phyloP scores from a whole-genome alignment of 805 yeast genomes.

The Phaffomyces thermotolerans region DNA sequence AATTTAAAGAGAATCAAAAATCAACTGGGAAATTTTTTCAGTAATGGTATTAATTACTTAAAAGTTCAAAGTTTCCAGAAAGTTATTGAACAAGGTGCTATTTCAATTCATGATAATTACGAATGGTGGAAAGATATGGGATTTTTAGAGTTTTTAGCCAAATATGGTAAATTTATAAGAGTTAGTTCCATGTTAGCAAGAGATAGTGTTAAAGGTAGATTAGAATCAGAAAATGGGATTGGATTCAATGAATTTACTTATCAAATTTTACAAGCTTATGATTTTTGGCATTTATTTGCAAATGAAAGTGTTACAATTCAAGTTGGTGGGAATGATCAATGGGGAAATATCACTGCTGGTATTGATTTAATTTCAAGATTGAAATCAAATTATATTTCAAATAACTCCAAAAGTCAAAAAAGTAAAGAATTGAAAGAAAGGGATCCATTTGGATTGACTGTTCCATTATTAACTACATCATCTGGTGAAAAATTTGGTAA shows the following conservation, averaged over 20 bases:
- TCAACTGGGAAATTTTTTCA: constrained; percentile 59
- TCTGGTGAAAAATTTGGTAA: constrained; percentile 94
- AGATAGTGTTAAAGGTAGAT: constrained; percentile 75
- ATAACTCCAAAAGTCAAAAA: constrained; percentile 16
- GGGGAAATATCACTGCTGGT: constrained; percentile 98
- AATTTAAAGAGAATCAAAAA: constrained; percentile 53
- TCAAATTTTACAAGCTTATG: constrained; percentile 89
- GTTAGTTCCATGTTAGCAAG: constrained; percentile 83
- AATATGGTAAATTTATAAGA: constrained; percentile 71
- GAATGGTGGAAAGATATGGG: constrained; percentile 81
- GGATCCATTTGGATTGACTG: constrained; percentile 70
- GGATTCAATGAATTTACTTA: constrained; percentile 94
- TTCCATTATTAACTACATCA: constrained; percentile 81
- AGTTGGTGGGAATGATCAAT: constrained; percentile 95
- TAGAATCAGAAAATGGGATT: constrained; percentile 63
- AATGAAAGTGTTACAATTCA: constrained; percentile 59
- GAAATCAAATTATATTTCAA: constrained; percentile 18
- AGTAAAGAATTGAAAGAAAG: constrained; percentile 10
- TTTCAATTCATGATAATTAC: constrained; percentile 52
- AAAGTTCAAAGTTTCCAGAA: constrained; percentile 22
- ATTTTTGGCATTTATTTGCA: constrained; percentile 73
- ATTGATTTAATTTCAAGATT: constrained; percentile 74
- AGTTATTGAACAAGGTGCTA: constrained; percentile 33
- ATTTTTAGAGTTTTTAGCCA: constrained; percentile 70
- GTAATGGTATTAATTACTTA: constrained; percentile 58